A percentile compares a stretch with the other conserved stretches of the same genome.
Conservation (phyloP, 257 asterid species). For the Solanum sparsipilum region DNA sequence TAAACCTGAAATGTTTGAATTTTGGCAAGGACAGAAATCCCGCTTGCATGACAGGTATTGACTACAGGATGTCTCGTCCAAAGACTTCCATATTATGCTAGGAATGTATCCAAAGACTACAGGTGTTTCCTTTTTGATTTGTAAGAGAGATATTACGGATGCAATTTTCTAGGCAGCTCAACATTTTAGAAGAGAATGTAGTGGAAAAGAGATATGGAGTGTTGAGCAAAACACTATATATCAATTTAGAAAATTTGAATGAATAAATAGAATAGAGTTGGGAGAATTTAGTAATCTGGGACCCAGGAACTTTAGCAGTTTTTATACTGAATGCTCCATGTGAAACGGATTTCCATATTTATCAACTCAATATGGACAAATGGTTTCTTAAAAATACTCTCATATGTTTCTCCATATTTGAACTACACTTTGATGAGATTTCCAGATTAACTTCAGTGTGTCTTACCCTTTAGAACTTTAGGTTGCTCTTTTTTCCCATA, state of each 20-base stretch:
- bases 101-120: not conserved
- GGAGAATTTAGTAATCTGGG: not conserved
- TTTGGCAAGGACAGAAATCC: slow-evolving; percentile 47
- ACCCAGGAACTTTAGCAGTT: not conserved
- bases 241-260: not conserved
- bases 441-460: not conserved
- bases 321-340: not conserved
- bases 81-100: not conserved
- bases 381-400: not conserved
- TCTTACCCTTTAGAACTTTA: not conserved
- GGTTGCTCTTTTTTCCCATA: not conserved
- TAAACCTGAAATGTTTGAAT: slow-evolving; percentile 31
- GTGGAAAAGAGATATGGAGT: not conserved
- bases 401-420: not conserved
- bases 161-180: not conserved
- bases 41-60: slow-evolving; percentile 41
- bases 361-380: not conserved
- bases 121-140: not conserved
- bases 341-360: not conserved
- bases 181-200: not conserved
- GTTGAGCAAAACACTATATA: not conserved
- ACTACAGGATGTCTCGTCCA: not conserved
- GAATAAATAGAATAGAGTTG: not conserved
- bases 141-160: not conserved
- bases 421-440: not conserved